These are phyloP conservation scores for Naganishia albida DNA, from an alignment of 1,284 basidiomycete genomes.

Conservation along the genomic window DNA sequence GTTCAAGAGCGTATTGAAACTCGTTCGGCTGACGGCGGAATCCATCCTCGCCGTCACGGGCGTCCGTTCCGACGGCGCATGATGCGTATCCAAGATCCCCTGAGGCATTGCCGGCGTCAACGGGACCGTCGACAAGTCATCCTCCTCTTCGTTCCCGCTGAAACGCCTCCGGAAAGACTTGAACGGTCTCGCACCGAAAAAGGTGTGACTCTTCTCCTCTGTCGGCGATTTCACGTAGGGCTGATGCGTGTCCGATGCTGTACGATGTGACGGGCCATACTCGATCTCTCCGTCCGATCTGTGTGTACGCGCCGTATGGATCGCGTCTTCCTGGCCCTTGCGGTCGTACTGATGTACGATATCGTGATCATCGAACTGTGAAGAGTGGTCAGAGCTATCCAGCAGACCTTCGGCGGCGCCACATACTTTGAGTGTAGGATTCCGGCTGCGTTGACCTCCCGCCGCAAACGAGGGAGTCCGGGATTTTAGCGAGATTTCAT, in stretches of 20 bases:
- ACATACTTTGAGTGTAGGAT: conserved; percentile 41
- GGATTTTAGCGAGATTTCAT: conserved; percentile 45
- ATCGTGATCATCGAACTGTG: conserved; percentile 50
- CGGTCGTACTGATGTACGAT: conserved; percentile 51
- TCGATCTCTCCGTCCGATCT: conserved; percentile 11
- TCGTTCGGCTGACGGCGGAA: conserved; percentile 15
- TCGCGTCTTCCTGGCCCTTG: conserved; percentile 39
- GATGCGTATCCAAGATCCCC: conserved; percentile 12
- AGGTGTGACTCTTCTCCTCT: conserved; percentile 19
- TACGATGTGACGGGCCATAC: conserved; percentile 9
- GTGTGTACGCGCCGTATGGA: conserved; percentile 41
- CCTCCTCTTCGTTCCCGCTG: conserved; percentile 5
- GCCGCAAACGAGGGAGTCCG: conserved; percentile 8
- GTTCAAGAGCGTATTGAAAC: conserved; percentile 28
- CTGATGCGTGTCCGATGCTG: conserved; percentile 5
- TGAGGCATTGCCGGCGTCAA: conserved; percentile 15
- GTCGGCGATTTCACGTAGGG: conserved; percentile 9
- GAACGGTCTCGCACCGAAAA: conserved; percentile 24
- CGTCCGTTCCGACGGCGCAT: not conserved
- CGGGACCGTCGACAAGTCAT: conserved; percentile 6
- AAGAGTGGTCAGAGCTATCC: not conserved
- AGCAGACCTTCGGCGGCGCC: not conserved
- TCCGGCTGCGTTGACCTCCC: conserved; percentile 9
- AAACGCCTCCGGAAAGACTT: conserved; percentile 26
- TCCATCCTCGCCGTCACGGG: not conserved